Base-by-base conservation (phyloP, 495 filamentous ascomycete genomes). In the Neurospora pannonica region DNA sequence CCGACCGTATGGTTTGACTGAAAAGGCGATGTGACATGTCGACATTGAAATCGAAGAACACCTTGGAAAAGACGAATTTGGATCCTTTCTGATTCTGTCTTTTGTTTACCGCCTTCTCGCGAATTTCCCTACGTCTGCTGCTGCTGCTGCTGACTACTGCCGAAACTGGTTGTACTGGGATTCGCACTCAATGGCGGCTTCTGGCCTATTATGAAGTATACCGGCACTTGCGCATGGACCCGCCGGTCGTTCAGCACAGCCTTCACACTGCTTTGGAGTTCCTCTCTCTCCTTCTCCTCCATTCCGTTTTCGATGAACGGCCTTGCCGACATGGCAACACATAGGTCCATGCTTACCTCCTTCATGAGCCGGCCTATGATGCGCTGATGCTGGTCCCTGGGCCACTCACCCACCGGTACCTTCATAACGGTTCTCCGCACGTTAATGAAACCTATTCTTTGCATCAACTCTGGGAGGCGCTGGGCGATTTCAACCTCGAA, bases 371-470 rank as follows among this genome's bases (percentile, higher is more conserved):
- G 75, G 4, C 90, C 91, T n/a, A 92, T 86, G 75, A 86, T 81
- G 72, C 89, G 88, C 76, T 89, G 78, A 31, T 83, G 81, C n/a
- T 80, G 78, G 71, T 92, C 87, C 37, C 81, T 84, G 4, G 88
- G 81, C 91, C 91, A 93, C 10, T 86, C 83, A 7, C 90, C 90
- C 38, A 91, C 77, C 0, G 91, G 91, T 75, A 90, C 80, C 73
- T 90, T 87, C 70, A 85, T 90, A 1, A 82, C 75, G 37, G 79
- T 81, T 67, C 87, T 81, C 17, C 83, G 79, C n/a, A 90, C 83
- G 71, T 89, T 87, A 42, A 83, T 76, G 77, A 89, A 91, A 7
- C 88, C 88, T 5, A 83, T 81, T 11, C 84, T 74, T 39, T 77
- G 70, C 48, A 87, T 81, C 36, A 79, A 74, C 5, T 78, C 78